Evolutionary conservation across 1,139 yeast species (phyloP), one percentile per base, ranked within the genome.

Genomic region (Entelexis sorbosivorans): DNA sequence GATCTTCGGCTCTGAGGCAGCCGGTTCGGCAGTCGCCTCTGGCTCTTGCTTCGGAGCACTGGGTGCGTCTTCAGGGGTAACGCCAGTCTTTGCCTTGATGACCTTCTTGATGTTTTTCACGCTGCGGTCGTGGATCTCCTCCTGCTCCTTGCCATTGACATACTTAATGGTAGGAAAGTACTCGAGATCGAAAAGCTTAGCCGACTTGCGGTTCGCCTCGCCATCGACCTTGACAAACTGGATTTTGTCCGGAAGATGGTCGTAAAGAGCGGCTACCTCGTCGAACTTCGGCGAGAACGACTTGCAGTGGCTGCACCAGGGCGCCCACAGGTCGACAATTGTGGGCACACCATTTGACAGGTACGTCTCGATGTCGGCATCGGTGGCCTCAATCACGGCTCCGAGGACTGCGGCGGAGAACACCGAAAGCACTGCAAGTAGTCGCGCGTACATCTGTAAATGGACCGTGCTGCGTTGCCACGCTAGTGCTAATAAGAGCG

Each of bases 301-400:
- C 66, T 79, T 78, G 67, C 94, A 84, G 66, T 84, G 93, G 38
- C 86, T 76, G 63, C 94, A 84, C 94, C 93, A 84, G 52, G 80
- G 78, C 43, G 93, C 91, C 62, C 81, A 82, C 60, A 83, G 77
- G 55, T 84, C 85, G 48, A 84, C 84, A 55, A 84, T 72, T 0
- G 86, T 73, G 55, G 76, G 78, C 59, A 81, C 78, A 9, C 78
- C 81, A 0, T 81, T 73, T 19, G 73, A 69, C 49, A 74, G 64
- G 14, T 80, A 82, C 22, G 72, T 74, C 47, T 78, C 77, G 62
- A 84, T 78, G 55, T 73, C 75, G 49, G 72, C 68, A 56, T 71
- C 75, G 51, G 69, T 66, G 36, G 71, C 74, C 52, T 70, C 73
- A 40, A 74, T 66, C 19, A 59, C 61, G 16, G 52, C 49, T 14